phyloP scores from a whole-genome alignment of 2,329 filamentous ascomycete species.

The Colletotrichum tanaceti region DNA sequence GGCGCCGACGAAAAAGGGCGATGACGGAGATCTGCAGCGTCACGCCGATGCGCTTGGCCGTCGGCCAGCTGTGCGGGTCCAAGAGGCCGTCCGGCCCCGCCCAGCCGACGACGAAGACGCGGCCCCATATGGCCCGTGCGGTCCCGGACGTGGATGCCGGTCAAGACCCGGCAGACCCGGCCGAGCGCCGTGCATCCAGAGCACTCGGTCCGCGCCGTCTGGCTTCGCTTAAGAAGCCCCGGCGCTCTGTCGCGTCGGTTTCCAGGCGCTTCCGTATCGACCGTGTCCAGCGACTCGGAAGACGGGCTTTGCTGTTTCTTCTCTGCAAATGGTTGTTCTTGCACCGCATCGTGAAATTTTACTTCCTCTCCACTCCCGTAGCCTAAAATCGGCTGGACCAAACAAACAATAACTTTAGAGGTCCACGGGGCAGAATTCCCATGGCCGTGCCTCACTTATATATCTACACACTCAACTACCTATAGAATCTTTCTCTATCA shows the following conservation, averaged over 20 bases:
- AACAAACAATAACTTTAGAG: too few species aligned
- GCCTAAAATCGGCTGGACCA: too few species aligned
- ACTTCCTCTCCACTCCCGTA: too few species aligned
- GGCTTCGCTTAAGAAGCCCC: slow-evolving; percentile 5
- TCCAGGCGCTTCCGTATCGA: not conserved
- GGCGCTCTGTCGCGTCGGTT: not conserved
- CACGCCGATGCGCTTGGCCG: slow-evolving; percentile 51
- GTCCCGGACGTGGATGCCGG: slow-evolving; percentile 48
- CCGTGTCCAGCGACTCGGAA: not conserved
- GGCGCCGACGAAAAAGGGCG: slow-evolving; percentile 60
- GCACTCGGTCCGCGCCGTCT: slow-evolving; percentile 10
- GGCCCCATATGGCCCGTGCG: slow-evolving; percentile 42
- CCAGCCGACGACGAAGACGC: slow-evolving; percentile 50
- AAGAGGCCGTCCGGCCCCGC: slow-evolving; percentile 53
- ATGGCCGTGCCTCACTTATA: too few species aligned
- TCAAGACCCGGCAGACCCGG: slow-evolving; percentile 47
- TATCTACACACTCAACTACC: too few species aligned
- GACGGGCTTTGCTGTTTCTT: not conserved
- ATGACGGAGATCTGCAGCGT: slow-evolving; percentile 59
- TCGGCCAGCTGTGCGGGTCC: slow-evolving; percentile 59
- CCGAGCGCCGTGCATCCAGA: slow-evolving; percentile 43
- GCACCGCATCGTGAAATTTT: not conserved
- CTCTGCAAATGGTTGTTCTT: not conserved
- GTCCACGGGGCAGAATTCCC: too few species aligned
- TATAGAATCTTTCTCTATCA: too few species aligned